Conservation (phyloP, 2,329 filamentous ascomycete genomes). For the Grosmannia serpens region DNA sequence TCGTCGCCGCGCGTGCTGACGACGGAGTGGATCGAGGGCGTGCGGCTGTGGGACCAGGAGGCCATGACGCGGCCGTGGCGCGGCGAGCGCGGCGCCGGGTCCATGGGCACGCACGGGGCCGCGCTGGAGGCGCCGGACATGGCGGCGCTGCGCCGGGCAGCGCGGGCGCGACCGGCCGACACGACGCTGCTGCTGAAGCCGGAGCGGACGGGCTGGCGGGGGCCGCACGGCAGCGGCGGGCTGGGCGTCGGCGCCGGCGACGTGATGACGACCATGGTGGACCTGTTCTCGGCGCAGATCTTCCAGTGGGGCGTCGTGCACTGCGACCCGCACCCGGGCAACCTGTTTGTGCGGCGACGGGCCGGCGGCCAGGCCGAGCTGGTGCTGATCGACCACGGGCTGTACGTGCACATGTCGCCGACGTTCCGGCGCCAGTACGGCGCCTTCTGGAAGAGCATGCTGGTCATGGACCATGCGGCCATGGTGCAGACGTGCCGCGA, state of each 20-base stretch:
- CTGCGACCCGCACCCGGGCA: constrained; percentile 94
- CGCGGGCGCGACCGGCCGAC: constrained; percentile 39
- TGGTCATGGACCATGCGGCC: constrained; percentile 84
- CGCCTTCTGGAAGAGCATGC: constrained; percentile 83
- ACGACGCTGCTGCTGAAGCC: constrained; percentile 66
- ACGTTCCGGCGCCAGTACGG: constrained; percentile 79
- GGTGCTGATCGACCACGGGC: constrained; percentile 91
- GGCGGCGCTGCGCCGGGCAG: constrained; percentile 30
- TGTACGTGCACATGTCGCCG: constrained; percentile 85
- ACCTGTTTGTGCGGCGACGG: constrained; percentile 86
- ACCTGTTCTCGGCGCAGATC: constrained; percentile 94
- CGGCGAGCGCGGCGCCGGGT: constrained; percentile 64
- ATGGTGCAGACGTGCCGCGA: constrained; percentile 58
- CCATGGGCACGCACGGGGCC: constrained; percentile 62
- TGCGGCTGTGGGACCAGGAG: constrained; percentile 85
- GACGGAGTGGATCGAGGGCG: constrained; percentile 95
- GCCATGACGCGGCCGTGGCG: constrained; percentile 67
- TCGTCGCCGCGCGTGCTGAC: constrained; percentile 78
- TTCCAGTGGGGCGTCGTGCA: constrained; percentile 95
- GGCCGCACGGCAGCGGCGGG: constrained; percentile 60
- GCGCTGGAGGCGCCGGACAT: constrained; percentile 43
- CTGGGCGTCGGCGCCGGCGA: constrained; percentile 72
- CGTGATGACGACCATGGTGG: constrained; percentile 94
- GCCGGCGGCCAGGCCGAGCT: constrained; percentile 77
- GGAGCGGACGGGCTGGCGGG: constrained; percentile 67